These are phyloP conservation scores for Gossypium davidsonii DNA, from an alignment of 441 rosid species.

Conservation along the genomic window DNA sequence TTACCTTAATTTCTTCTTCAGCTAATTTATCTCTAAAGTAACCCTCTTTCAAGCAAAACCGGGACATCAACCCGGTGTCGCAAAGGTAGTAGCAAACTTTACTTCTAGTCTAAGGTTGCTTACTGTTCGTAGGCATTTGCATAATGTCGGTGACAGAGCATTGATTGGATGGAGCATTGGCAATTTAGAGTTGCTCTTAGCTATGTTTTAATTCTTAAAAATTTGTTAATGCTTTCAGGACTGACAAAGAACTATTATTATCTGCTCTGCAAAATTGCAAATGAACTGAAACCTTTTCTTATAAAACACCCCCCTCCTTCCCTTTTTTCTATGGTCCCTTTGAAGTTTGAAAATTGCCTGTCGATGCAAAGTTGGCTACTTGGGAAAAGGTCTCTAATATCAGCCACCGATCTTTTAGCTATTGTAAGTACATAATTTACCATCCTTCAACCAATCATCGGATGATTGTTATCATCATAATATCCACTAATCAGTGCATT, in stretches of 20 bases:
- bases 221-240: slow-evolving; percentile 30
- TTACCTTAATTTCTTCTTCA: neutral
- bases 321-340: neutral
- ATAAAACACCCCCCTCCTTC: neutral
- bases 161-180: neutral
- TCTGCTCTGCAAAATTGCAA: neutral
- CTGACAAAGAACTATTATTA: slow-evolving; percentile 45
- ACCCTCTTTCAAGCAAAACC: neutral
- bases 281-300: neutral
- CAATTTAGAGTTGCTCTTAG: neutral
- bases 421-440: slow-evolving; percentile 41
- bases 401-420: slow-evolving; percentile 65
- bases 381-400: slow-evolving; percentile 37
- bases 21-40: neutral
- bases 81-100: neutral
- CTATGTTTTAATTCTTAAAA: neutral
- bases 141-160: neutral
- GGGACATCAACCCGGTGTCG: neutral
- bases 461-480: no score
- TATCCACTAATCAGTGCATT: neutral
- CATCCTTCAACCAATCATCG: neutral
- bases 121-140: neutral
- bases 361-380: slow-evolving; percentile 46
- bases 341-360: neutral
- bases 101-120: neutral